Evolutionary conservation across 1,284 basidiomycete genomes (phyloP), one percentile per base, ranked within the genome.

Genomic region (Bondarzewia mesenterica): DNA sequence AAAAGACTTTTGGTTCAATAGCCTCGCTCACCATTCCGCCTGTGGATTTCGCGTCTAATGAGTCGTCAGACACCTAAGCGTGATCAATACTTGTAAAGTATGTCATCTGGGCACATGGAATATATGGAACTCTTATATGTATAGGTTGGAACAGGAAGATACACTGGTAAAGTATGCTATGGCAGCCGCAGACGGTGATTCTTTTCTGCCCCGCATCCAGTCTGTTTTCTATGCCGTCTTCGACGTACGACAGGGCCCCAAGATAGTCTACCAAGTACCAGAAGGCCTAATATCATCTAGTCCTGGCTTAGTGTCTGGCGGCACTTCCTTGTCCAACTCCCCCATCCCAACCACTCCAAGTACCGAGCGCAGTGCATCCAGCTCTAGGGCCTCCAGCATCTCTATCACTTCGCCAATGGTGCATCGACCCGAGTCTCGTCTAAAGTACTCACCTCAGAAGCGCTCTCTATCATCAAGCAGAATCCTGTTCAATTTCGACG

Each of bases 151-250:
- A n/a, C n/a, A n/a, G n/a, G n/a, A n/a, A n/a, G n/a, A n/a, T n/a
- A n/a, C n/a, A n/a, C n/a, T n/a, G n/a, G n/a, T n/a, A n/a, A n/a
- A n/a, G n/a, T n/a, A n/a, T n/a, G n/a, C 25, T 21, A 41, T 4
- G 8, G 78, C 82, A 77, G 64, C 74, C 8, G 64, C 67, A 16
- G 73, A 77, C 50, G 74, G 73, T 27, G 73, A 82, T 58, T 85
- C 85, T 3, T 88, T 88, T 63, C 71, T 88, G 39, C 85, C 85
- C 25, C 80, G 86, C 40, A 87, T 94, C 46, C 78, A 87, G 55
- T 90, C 89, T 12, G 83, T 93, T 7, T 92, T 93, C 69, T 92
- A 92, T 59, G 84, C 89, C 14, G 80, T 87, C 12, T 95, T 95
- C 61, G 90, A 95, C 64, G 75, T 84, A 41, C 72, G 72, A 7